These are phyloP conservation scores for Mycena latifolia DNA, from an alignment of 768 basidiomycete genomes.

Conservation along the genomic window DNA sequence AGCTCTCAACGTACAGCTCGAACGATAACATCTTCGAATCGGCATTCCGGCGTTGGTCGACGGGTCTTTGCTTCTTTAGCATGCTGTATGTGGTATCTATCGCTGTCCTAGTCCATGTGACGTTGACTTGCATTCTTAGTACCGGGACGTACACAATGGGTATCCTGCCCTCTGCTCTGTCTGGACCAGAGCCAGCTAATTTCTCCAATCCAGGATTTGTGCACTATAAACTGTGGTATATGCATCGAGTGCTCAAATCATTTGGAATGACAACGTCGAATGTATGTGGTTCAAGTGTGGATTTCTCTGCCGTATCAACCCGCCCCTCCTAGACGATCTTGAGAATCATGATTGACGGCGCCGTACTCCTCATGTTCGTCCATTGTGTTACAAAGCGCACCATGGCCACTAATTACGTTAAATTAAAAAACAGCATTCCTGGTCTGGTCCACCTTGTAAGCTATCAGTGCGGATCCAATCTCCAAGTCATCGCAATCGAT, in stretches of 20 bases:
- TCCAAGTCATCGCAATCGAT: conserved; percentile 13
- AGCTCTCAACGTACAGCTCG: not conserved
- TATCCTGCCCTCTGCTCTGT: not conserved
- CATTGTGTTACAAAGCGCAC: not conserved
- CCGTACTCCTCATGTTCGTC: conserved; percentile 13
- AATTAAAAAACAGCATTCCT: no score
- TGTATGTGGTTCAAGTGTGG: not conserved
- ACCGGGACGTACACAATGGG: not conserved
- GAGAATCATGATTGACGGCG: conserved; percentile 11
- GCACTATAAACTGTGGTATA: no score
- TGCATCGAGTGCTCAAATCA: no score
- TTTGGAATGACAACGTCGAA: not conserved
- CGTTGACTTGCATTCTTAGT: not conserved
- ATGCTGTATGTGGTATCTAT: not conserved
- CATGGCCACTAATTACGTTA: no score
- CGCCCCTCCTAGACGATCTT: not conserved
- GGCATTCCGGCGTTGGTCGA: conserved; percentile 1
- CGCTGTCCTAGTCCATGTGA: not conserved
- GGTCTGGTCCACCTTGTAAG: conserved; percentile 6
- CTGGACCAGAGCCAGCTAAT: not conserved
- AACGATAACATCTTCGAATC: conserved; percentile 1
- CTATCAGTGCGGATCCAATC: conserved; percentile 14
- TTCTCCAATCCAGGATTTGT: not conserved
- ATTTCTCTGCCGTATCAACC: not conserved
- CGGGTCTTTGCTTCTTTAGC: conserved; percentile 14